Percentiles rank a stretch among this genome's conserved stretches.
phyloP scores from a whole-genome alignment of 2,329 filamentous ascomycete species.

The Curvularia sp. region DNA sequence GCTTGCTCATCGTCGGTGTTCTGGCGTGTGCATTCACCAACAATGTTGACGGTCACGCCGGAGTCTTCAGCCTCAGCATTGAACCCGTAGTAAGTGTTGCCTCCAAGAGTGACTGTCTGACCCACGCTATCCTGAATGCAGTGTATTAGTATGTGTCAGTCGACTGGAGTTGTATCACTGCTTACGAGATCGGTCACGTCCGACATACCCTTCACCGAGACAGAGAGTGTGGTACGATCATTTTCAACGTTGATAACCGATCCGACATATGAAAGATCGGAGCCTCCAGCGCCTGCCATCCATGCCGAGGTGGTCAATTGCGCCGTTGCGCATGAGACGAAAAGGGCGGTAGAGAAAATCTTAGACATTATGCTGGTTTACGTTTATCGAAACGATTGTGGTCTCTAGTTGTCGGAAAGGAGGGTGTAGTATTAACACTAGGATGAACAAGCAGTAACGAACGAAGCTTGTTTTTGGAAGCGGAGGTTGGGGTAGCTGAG shows the following conservation, averaged over 20 bases:
- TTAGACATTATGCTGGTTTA: slow-evolving; percentile 30
- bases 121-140: neutral
- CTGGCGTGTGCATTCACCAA: slow-evolving; percentile 22
- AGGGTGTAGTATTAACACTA: neutral
- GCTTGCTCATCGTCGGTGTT: slow-evolving; percentile 21
- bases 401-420: neutral
- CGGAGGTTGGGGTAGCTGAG: slow-evolving; percentile 1
- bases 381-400: neutral
- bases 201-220: slow-evolving; percentile 11
- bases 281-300: slow-evolving; percentile 28
- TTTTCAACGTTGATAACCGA: slow-evolving; percentile 33
- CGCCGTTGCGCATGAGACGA: slow-evolving; percentile 34
- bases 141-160: slow-evolving; percentile 2
- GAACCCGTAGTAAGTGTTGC: slow-evolving; percentile 30
- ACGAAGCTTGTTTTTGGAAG: slow-evolving; percentile 6
- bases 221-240: slow-evolving; percentile 31
- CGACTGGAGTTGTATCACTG: neutral
- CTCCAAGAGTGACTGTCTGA: slow-evolving; percentile 24
- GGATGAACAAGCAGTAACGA: slow-evolving; percentile 10
- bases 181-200: slow-evolving; percentile 13
- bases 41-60: slow-evolving; percentile 17
- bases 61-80: slow-evolving; percentile 15
- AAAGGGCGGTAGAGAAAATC: slow-evolving; percentile 29
- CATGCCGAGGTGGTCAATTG: slow-evolving; percentile 41
- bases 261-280: slow-evolving; percentile 25